Percentiles rank a stretch among this genome's conserved stretches.
Conservation (phyloP, 192 early-diverging fungal species). For the Coemansia sp. region DNA sequence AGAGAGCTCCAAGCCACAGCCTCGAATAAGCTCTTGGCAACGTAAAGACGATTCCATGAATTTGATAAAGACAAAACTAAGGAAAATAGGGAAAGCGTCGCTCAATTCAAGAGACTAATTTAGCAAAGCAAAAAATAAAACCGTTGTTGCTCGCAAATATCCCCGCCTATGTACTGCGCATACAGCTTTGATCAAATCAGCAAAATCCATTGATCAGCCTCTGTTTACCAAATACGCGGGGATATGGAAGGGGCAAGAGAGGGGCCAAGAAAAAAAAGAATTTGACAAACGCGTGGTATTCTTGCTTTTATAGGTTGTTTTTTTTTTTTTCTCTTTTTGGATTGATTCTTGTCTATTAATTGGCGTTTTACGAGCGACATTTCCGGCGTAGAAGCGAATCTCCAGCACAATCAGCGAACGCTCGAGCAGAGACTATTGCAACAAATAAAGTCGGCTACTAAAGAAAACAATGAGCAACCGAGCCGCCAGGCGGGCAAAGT, state of each 20-base stretch:
- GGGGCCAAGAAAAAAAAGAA: background rate
- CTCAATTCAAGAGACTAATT: background rate
- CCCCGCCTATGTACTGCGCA: background rate
- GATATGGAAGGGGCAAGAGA: background rate
- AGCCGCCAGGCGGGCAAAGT: conserved; percentile 27
- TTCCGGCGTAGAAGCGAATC: background rate
- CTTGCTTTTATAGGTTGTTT: background rate
- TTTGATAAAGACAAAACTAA: background rate
- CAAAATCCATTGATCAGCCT: background rate
- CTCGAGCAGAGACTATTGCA: background rate
- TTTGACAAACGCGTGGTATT: background rate
- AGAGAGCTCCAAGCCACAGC: conserved; percentile 28
- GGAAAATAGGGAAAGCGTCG: background rate
- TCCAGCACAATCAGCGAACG: background rate
- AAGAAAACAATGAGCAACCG: conserved; percentile 31
- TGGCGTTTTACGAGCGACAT: background rate
- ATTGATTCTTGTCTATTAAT: background rate
- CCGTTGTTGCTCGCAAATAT: background rate
- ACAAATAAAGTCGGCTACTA: background rate
- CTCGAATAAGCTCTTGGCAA: conserved; percentile 9
- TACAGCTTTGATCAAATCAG: background rate
- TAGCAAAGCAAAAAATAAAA: background rate
- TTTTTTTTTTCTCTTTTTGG: conserved; percentile 2
- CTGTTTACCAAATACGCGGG: background rate
- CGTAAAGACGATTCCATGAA: background rate